phyloP scores from a whole-genome alignment of 345 rosid genomes.

The Hevea brasiliensis region DNA sequence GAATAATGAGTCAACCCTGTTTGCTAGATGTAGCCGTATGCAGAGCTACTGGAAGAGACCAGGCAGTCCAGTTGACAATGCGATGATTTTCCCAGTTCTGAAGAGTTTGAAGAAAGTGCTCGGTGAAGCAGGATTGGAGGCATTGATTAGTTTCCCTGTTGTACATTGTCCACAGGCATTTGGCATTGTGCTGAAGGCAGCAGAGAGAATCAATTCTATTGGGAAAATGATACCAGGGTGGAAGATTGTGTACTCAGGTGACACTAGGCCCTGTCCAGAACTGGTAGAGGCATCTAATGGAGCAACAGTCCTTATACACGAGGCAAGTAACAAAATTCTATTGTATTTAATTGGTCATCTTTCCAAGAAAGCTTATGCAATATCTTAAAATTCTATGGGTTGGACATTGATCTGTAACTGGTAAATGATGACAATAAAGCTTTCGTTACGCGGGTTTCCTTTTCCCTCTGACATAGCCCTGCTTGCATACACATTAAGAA shows the following conservation, averaged over 20 bases:
- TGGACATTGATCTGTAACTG: not conserved
- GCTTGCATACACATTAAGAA: too few species aligned
- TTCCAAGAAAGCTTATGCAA: not conserved
- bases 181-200: slow-evolving; percentile 70
- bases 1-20: slow-evolving; percentile 46
- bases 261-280: slow-evolving; percentile 89
- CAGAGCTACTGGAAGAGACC: slow-evolving; percentile 69
- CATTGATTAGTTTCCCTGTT: slow-evolving; percentile 81
- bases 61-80: slow-evolving; percentile 46
- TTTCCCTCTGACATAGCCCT: too few species aligned
- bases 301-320: slow-evolving; percentile 88
- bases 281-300: slow-evolving; percentile 65
- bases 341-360: not conserved
- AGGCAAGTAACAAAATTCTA: slow-evolving; percentile 44
- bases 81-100: slow-evolving; percentile 39
- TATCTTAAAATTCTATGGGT: not conserved
- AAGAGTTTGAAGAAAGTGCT: slow-evolving; percentile 60
- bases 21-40: slow-evolving; percentile 65
- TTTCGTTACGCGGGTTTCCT: not conserved
- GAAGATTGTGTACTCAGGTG: slow-evolving; percentile 95
- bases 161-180: slow-evolving; percentile 93
- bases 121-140: slow-evolving; percentile 57
- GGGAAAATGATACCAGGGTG: slow-evolving; percentile 84
- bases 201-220: slow-evolving; percentile 57
- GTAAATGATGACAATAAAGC: not conserved